These are phyloP conservation scores for Andrographis paniculata DNA, from an alignment of 305 asterid species.

Conservation along the genomic window DNA sequence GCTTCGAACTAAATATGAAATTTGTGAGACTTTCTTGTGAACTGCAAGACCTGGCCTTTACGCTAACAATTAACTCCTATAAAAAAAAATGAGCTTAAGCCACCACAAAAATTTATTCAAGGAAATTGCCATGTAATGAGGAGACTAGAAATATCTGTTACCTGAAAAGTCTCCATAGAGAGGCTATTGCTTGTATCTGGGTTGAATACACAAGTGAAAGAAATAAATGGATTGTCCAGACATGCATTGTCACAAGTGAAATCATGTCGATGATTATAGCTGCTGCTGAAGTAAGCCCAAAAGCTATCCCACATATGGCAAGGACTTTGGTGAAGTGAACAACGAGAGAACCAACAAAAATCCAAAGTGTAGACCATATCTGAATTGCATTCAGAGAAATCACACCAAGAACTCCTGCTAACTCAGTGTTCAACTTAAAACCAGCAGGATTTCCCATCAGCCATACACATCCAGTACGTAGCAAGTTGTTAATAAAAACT, in stretches of 20 bases:
- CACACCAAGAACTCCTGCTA: conserved; percentile 93
- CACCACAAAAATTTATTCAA: too few species aligned
- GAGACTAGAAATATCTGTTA: conserved; percentile 18
- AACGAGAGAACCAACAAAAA: conserved; percentile 45
- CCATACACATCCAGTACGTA: conserved; percentile 95
- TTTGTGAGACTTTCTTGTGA: background rate
- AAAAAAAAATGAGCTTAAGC: background rate
- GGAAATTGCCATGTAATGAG: conserved; percentile 4
- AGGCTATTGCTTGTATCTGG: conserved; percentile 77
- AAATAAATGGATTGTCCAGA: conserved; percentile 60
- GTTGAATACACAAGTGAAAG: conserved; percentile 65
- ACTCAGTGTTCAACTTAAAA: conserved; percentile 91
- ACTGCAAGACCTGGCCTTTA: background rate
- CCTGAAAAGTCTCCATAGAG: conserved; percentile 98
- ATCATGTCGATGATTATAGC: conserved; percentile 61
- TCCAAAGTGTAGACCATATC: conserved; percentile 92
- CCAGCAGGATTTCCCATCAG: conserved; percentile 99
- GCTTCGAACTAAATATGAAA: too few species aligned
- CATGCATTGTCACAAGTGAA: conserved; percentile 59
- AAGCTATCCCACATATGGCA: conserved; percentile 58
- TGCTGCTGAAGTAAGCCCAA: conserved; percentile 78
- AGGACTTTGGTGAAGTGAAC: conserved; percentile 46
- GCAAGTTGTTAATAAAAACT: conserved; percentile 32
- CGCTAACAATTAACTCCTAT: too few species aligned
- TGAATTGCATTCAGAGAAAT: conserved; percentile 74